Conservation (phyloP, 257 asterid species). For the Lycium ferocissimum region DNA sequence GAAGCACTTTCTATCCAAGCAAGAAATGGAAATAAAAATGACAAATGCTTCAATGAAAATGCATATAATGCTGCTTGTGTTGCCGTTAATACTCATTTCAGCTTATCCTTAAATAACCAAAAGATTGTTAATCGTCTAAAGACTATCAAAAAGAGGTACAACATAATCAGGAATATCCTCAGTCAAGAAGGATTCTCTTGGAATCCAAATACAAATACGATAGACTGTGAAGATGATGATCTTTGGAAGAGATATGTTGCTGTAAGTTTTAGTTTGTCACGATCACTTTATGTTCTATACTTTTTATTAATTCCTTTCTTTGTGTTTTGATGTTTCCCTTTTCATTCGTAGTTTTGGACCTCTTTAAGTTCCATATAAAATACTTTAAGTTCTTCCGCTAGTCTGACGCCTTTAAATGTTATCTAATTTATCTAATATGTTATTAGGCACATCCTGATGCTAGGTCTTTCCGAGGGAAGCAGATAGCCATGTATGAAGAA, state of each 20-base stretch:
- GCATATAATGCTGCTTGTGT: constrained; percentile 26
- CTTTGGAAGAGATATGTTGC: constrained; percentile 27
- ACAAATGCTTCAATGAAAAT: constrained; percentile 31
- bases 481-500: constrained; percentile 27
- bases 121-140: constrained; percentile 31
- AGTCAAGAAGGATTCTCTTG: constrained; percentile 26
- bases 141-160: constrained; percentile 29
- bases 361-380: background rate
- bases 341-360: background rate
- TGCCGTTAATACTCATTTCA: constrained; percentile 25
- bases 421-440: constrained; percentile 24
- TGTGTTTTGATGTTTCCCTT: background rate
- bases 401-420: background rate
- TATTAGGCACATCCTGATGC: constrained; percentile 31
- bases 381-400: background rate
- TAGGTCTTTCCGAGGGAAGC: constrained; percentile 26
- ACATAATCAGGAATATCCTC: constrained; percentile 18
- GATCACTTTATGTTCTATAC: background rate
- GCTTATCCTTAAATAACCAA: constrained; percentile 26
- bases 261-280: constrained; percentile 21
- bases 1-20: constrained; percentile 30
- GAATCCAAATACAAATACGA: constrained; percentile 24
- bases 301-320: background rate
- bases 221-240: constrained; percentile 28
- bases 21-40: constrained; percentile 31